Evolutionary conservation across 2,329 filamentous ascomycete genomes (phyloP).

Genomic region (Endothia cerciana): DNA sequence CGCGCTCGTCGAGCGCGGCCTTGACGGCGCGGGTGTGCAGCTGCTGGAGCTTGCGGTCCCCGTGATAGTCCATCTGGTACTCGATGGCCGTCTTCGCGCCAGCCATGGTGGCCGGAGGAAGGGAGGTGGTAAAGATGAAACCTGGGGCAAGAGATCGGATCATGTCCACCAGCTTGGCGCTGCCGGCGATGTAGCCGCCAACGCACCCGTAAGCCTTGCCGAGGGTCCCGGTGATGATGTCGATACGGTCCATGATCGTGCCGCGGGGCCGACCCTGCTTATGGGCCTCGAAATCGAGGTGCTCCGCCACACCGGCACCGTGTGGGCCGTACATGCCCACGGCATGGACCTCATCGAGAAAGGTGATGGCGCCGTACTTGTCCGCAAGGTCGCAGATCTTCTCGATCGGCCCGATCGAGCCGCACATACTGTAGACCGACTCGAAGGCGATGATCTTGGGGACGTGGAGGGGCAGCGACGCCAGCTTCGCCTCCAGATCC

Average conservation of each 20-base stretch:
- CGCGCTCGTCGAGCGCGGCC: constrained; percentile 73
- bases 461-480: constrained; percentile 78
- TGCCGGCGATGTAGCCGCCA: constrained; percentile 95
- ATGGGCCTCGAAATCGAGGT: constrained; percentile 92
- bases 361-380: constrained; percentile 97
- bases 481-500: constrained; percentile 90
- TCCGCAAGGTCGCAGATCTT: constrained; percentile 95
- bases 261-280: constrained; percentile 73
- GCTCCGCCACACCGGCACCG: constrained; percentile 94
- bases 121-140: constrained; percentile 98
- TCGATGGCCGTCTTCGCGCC: constrained; percentile 90
- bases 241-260: constrained; percentile 92
- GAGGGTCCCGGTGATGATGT: constrained; percentile 96
- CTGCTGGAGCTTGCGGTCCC: constrained; percentile 90
- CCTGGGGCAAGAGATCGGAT: constrained; percentile 93
- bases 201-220: constrained; percentile 98
- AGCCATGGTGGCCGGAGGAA: constrained; percentile 96
- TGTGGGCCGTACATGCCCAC: constrained; percentile 98
- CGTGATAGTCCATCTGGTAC: constrained; percentile 84
- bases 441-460: constrained; percentile 99
- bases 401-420: constrained; percentile 93
- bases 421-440: constrained; percentile 99
- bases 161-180: constrained; percentile 82
- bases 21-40: constrained; percentile 96
- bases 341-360: constrained; percentile 97